Conservation (phyloP, 345 rosid genomes). For the Pistacia vera region DNA sequence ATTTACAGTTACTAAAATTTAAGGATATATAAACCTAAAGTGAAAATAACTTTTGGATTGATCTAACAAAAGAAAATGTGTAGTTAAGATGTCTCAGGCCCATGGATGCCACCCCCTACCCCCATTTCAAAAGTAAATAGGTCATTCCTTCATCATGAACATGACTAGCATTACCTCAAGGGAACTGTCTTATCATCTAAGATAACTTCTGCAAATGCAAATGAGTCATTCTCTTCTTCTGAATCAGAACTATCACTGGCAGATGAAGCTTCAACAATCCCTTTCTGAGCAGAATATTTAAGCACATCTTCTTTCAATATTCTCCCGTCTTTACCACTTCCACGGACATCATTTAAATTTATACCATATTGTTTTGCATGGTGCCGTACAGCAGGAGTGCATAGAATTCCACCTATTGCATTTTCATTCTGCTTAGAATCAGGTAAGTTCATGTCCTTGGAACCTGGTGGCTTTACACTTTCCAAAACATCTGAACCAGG, state of each 20-base stretch:
- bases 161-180: slow-evolving; percentile 51
- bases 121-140: not conserved
- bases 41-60: not conserved
- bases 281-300: slow-evolving; percentile 52
- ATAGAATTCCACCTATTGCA: slow-evolving; percentile 47
- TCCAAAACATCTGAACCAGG: slow-evolving; percentile 23
- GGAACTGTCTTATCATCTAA: slow-evolving; percentile 62
- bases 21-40: not conserved
- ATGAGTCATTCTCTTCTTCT: slow-evolving; percentile 24
- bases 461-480: slow-evolving; percentile 22
- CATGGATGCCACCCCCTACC: not conserved
- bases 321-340: slow-evolving; percentile 78
- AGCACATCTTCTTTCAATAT: slow-evolving; percentile 81
- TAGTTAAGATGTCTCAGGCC: not conserved
- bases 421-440: slow-evolving; percentile 31
- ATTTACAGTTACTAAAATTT: not conserved
- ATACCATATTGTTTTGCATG: slow-evolving; percentile 80
- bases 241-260: slow-evolving; percentile 24
- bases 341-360: slow-evolving; percentile 55
- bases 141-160: not conserved
- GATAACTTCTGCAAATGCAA: slow-evolving; percentile 26
- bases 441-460: slow-evolving; percentile 17
- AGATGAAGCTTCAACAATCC: slow-evolving; percentile 36
- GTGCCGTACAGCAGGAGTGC: slow-evolving; percentile 80
- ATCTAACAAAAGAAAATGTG: not conserved